Conservation (phyloP, 305 asterid species). For the Fraxinus baroniana region DNA sequence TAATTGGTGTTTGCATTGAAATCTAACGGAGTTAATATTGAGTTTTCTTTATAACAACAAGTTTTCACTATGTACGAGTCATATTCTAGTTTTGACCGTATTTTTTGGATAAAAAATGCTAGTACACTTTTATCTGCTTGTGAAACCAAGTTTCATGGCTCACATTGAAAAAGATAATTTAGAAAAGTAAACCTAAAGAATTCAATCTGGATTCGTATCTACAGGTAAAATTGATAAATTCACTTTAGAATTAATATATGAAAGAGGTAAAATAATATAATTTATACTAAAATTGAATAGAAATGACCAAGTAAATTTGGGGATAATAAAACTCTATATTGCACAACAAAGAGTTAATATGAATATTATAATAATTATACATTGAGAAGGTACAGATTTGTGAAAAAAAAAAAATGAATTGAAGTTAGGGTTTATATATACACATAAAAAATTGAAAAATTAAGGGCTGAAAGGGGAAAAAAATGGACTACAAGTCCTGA, state of each 20-base stretch:
- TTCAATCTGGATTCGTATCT: not conserved
- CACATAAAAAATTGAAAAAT: no score
- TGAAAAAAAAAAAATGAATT: no score
- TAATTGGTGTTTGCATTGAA: not conserved
- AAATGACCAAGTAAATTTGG: not conserved
- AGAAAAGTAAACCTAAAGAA: no score
- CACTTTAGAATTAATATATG: no score
- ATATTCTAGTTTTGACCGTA: not conserved
- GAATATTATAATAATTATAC: no score
- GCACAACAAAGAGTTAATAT: not conserved
- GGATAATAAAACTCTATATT: not conserved
- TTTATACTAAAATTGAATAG: not conserved
- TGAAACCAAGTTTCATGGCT: not conserved
- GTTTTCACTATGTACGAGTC: not conserved
- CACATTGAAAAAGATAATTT: not conserved
- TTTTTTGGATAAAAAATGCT: not conserved
- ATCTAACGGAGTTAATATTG: not conserved
- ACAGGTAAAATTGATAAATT: not conserved
- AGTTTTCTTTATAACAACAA: not conserved
- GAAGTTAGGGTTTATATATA: no score
- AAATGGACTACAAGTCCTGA: no score
- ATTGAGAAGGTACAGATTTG: not conserved
- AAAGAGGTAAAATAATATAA: no score
- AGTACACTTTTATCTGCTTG: not conserved
- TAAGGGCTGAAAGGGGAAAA: no score